phyloP scores from a whole-genome alignment of 768 basidiomycete species.

The Neoboletus magnificus region DNA sequence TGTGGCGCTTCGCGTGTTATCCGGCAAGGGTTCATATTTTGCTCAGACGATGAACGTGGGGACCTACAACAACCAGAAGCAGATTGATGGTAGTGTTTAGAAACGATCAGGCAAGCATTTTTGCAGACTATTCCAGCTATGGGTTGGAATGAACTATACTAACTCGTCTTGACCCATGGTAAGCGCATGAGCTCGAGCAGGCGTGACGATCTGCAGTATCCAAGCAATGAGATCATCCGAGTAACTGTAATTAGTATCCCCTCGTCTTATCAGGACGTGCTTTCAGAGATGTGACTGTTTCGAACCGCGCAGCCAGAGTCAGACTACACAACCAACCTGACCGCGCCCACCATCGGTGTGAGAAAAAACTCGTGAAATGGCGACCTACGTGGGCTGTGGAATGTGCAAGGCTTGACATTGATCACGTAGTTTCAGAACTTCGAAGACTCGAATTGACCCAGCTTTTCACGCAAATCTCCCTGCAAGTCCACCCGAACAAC shows the following conservation, averaged over 20 bases:
- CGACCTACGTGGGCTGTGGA: background rate
- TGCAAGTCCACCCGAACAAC: background rate
- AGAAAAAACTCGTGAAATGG: slow-evolving; percentile 12
- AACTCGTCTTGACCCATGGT: background rate
- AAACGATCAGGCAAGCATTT: background rate
- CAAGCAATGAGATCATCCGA: background rate
- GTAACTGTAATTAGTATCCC: too few relatives aligned
- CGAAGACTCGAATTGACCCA: background rate
- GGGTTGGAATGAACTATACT: background rate
- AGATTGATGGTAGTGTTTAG: background rate
- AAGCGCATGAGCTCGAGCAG: background rate
- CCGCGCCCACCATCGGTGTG: slow-evolving; percentile 3
- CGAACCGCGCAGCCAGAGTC: background rate
- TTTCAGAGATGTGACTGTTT: background rate
- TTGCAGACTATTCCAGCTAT: too few relatives aligned
- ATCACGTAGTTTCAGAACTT: background rate
- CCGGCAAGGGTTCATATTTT: too few relatives aligned
- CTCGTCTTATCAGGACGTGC: too few relatives aligned
- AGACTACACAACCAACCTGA: background rate
- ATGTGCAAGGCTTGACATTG: background rate
- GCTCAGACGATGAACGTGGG: background rate
- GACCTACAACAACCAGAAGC: background rate
- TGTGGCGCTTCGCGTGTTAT: too few relatives aligned
- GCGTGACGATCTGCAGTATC: background rate
- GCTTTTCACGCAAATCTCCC: background rate